Evolutionary conservation across 108 stramenopile species (phyloP).

Genomic region (Pseudonitzschia multiseries): DNA sequence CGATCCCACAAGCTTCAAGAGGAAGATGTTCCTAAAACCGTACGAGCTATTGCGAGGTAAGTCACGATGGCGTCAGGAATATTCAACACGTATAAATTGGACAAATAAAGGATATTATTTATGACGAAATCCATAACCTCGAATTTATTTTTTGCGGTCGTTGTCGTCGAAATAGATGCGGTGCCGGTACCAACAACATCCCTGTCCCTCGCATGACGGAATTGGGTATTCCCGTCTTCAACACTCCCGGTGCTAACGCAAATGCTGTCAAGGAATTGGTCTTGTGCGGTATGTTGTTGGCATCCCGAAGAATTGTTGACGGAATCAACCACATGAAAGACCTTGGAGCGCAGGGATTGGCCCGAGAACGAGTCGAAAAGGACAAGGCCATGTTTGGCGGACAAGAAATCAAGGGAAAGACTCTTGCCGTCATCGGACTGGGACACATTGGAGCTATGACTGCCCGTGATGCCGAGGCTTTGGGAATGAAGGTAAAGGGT

Average conservation of each 20-base stretch:
- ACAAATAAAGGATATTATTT: no score
- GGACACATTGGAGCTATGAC: conserved; percentile 94
- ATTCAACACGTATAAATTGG: no score
- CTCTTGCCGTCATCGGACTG: conserved; percentile 91
- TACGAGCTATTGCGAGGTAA: conserved; percentile 84
- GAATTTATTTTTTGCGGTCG: not conserved
- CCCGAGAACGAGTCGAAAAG: conserved; percentile 88
- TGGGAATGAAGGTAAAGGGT: conserved; percentile 90
- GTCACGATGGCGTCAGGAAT: not conserved
- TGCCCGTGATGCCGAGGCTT: conserved; percentile 78
- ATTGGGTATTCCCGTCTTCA: conserved; percentile 95
- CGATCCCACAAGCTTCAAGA: conserved; percentile 89
- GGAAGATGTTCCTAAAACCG: conserved; percentile 76
- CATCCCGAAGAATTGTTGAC: conserved; percentile 77
- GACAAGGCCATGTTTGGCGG: conserved; percentile 95
- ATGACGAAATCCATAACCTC: not conserved
- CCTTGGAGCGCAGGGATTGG: conserved; percentile 78
- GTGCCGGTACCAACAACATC: conserved; percentile 95
- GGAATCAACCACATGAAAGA: conserved; percentile 87
- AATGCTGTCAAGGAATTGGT: conserved; percentile 94
- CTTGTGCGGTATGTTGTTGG: conserved; percentile 84
- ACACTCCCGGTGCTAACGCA: conserved; percentile 97
- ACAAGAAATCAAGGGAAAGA: conserved; percentile 90
- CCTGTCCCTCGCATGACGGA: conserved; percentile 92
- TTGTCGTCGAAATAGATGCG: conserved; percentile 59